A percentile compares a stretch with the other conserved stretches of the same genome.
These are phyloP conservation scores for Russula emetica DNA, from an alignment of 768 basidiomycete species.

Conservation along the genomic window DNA sequence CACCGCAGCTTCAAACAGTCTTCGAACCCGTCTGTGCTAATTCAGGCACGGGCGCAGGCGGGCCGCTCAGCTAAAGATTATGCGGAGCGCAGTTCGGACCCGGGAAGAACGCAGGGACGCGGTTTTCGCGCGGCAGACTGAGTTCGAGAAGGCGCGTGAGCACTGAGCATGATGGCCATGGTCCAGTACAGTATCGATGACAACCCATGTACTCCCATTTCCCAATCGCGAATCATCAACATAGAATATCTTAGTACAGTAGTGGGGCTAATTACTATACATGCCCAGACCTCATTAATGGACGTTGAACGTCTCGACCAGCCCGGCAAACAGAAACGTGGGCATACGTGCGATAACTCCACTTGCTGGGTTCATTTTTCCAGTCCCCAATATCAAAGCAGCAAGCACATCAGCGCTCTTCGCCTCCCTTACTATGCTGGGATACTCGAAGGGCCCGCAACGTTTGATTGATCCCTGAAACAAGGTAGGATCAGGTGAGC, in stretches of 20 bases:
- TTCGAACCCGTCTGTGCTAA: background rate
- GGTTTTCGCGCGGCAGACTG: too few relatives aligned
- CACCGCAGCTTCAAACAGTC: background rate
- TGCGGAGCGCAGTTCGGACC: background rate
- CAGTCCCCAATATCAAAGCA: background rate
- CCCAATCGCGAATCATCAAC: too few relatives aligned
- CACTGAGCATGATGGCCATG: too few relatives aligned
- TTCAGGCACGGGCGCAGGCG: background rate
- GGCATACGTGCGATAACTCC: too few relatives aligned
- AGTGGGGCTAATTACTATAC: too few relatives aligned
- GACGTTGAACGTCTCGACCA: too few relatives aligned
- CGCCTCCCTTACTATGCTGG: background rate
- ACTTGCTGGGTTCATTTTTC: background rate
- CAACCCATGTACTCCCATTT: too few relatives aligned
- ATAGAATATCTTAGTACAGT: background rate
- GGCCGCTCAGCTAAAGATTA: background rate
- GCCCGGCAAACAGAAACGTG: too few relatives aligned
- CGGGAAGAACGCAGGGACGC: too few relatives aligned
- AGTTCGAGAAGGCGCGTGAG: too few relatives aligned
- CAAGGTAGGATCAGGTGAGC: background rate
- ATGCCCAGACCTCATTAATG: too few relatives aligned
- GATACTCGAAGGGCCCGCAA: background rate
- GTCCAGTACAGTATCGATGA: background rate
- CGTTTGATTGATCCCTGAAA: background rate
- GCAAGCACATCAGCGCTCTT: background rate